These are phyloP conservation scores for Aureobasidium sp. DNA, from an alignment of 2,329 filamentous ascomycete species.

Conservation along the genomic window DNA sequence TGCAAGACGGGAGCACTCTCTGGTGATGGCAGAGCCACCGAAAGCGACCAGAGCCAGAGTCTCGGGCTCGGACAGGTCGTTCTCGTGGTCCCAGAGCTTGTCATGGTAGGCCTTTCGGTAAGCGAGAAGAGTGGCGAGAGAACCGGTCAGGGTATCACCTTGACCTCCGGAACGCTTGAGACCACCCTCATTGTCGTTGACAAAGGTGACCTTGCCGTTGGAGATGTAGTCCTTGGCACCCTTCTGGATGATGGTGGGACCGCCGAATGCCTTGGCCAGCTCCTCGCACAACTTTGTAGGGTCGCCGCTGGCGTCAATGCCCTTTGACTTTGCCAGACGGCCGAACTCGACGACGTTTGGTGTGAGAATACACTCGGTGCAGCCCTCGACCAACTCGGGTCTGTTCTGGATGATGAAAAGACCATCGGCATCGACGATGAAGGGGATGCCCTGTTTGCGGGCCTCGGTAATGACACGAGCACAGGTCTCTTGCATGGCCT, in stretches of 20 bases:
- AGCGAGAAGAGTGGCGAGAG: slow-evolving; percentile 77
- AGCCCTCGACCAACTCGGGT: slow-evolving; percentile 72
- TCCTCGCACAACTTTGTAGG: slow-evolving; percentile 56
- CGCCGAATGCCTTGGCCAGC: slow-evolving; percentile 70
- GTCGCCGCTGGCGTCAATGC: slow-evolving; percentile 51
- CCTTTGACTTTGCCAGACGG: slow-evolving; percentile 68
- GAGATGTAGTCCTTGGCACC: slow-evolving; percentile 75
- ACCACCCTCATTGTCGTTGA: slow-evolving; percentile 72
- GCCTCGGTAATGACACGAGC: slow-evolving; percentile 73
- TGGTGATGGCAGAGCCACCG: slow-evolving; percentile 79
- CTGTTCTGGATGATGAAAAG: slow-evolving; percentile 68
- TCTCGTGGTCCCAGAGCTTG: slow-evolving; percentile 62
- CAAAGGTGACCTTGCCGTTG: slow-evolving; percentile 67
- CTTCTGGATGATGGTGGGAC: slow-evolving; percentile 89
- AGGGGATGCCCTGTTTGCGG: slow-evolving; percentile 61
- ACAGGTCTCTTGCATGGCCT: slow-evolving; percentile 82
- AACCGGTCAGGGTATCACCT: slow-evolving; percentile 89
- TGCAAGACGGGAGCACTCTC: slow-evolving; percentile 81
- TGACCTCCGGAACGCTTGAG: slow-evolving; percentile 89
- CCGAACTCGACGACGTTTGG: slow-evolving; percentile 94
- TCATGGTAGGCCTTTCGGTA: slow-evolving; percentile 87
- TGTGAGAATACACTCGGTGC: slow-evolving; percentile 77
- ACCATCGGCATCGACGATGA: slow-evolving; percentile 90
- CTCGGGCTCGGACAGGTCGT: slow-evolving; percentile 50
- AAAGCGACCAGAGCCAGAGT: slow-evolving; percentile 71